Percentiles rank a stretch among this genome's conserved stretches.
phyloP scores from a whole-genome alignment of 768 basidiomycete genomes.

The Cubamyces sp. region DNA sequence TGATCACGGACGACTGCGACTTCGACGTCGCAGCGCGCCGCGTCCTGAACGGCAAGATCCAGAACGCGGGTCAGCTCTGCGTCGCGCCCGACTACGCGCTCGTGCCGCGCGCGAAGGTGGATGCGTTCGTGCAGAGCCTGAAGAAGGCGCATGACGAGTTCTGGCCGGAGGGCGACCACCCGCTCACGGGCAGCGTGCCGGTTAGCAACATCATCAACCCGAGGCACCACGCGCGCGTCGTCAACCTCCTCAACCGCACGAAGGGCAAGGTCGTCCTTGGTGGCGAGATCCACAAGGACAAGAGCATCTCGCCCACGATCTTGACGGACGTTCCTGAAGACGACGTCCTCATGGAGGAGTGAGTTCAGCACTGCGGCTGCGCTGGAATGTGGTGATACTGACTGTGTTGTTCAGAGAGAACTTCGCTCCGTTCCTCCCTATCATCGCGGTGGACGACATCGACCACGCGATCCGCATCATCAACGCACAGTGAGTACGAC shows the following conservation, averaged over 20 bases:
- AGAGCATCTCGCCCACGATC: constrained; percentile 62
- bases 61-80: constrained; percentile 66
- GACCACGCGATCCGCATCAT: constrained; percentile 61
- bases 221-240: constrained; percentile 57
- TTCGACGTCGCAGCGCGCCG: constrained; percentile 62
- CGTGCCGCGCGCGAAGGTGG: constrained; percentile 45
- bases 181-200: constrained; percentile 44
- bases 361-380: constrained; percentile 22
- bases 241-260: constrained; percentile 53
- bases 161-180: constrained; percentile 52
- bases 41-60: constrained; percentile 66
- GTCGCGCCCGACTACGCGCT: constrained; percentile 51
- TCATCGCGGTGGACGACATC: constrained; percentile 58
- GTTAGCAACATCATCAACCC: constrained; percentile 59
- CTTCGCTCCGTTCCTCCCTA: constrained; percentile 72
- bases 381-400: not conserved
- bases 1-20: constrained; percentile 47
- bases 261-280: constrained; percentile 61
- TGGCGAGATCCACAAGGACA: constrained; percentile 44
- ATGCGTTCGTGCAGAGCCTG: constrained; percentile 50
- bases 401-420: constrained; percentile 53
- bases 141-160: constrained; percentile 49
- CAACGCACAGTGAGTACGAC: constrained; percentile 47
- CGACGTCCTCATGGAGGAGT: constrained; percentile 69
- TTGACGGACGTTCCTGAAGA: constrained; percentile 54